Evolutionary conservation across 1,284 basidiomycete genomes (phyloP), one percentile per base, ranked within the genome.

Genomic region (Inonotus obliquus): DNA sequence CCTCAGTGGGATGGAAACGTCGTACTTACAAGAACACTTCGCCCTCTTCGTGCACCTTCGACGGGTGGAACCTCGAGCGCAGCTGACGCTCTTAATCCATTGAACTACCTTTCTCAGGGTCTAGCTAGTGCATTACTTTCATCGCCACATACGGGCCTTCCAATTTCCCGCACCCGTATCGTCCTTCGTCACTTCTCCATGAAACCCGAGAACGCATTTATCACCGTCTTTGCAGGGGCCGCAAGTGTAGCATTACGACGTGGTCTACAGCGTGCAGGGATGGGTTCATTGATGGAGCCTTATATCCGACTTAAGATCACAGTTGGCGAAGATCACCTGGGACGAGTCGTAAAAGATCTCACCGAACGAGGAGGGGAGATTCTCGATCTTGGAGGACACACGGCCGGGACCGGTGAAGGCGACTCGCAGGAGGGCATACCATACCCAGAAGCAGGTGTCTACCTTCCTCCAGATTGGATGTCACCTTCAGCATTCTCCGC

Each of bases 321-420:
- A 11, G 82, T 91, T 5, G 76, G 78, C 21, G 86, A 88, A 64
- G 83, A 85, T 61, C 77, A 77, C 52, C 75, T 92, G 4, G 90
- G 91, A 11, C 87, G 84, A 67, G 83, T 88, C 14, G 82, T 92
- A 55, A 90, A 86, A 69, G 89, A 92, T 67, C 74, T 92, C 7
- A 88, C 86, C 4, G 90, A 92, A 68, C 81, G 85, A 64, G 83
- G 83, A 1, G 90, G 87, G 17, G 89, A 92, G 69, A 76, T 92
- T 13, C 72, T 85, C 23, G 86, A 90, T 67, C 78, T 92, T 27
- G 80, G 77, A 14, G 73, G 79, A 35, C 79, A 78, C 9, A 67
- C 75, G 2, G 71, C 72, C 39, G 66, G 71, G 7, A 70, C 69
- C 5, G 67, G 69, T 1, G 76, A 76, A 48, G 77, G 74, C 9